phyloP scores from a whole-genome alignment of 192 early-diverging fungal species.

The Lunasporangiospora selenospora region DNA sequence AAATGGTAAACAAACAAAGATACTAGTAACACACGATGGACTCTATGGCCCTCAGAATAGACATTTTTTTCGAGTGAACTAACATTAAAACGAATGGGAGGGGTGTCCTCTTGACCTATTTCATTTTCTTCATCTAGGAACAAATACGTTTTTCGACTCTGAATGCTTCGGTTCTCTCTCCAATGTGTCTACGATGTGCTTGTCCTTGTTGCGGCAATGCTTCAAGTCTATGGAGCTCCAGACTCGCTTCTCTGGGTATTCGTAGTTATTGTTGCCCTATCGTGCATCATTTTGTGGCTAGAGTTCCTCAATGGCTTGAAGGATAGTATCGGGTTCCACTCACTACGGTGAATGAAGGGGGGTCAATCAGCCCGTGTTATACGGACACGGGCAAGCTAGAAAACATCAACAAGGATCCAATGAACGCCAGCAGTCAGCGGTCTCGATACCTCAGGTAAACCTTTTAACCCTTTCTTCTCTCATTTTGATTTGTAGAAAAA shows the following conservation, averaged over 20 bases:
- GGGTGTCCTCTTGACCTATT: no score
- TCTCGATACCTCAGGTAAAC: no score
- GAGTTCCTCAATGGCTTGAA: neutral
- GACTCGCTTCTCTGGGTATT: neutral
- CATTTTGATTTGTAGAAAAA: neutral
- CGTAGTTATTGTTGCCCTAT: neutral
- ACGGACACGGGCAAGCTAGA: no score
- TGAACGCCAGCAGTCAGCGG: no score
- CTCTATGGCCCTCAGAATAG: no score
- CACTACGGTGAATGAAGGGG: no score
- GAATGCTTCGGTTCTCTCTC: neutral
- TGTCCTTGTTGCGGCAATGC: neutral
- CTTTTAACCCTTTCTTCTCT: no score
- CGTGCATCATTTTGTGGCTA: neutral
- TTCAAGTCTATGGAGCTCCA: slow-evolving; percentile 2
- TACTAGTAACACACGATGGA: neutral
- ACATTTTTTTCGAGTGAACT: neutral
- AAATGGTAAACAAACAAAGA: slow-evolving; percentile 10
- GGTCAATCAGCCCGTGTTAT: no score
- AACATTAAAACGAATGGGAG: no score
- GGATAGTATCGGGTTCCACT: no score
- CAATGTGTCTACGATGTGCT: neutral
- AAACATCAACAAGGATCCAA: no score
- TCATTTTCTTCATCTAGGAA: neutral
- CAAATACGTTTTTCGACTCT: neutral